Percentiles rank a stretch among this genome's conserved stretches.
Evolutionary conservation across 169 alveolate genomes (phyloP).

Genomic region (Eimeria brunetti): DNA sequence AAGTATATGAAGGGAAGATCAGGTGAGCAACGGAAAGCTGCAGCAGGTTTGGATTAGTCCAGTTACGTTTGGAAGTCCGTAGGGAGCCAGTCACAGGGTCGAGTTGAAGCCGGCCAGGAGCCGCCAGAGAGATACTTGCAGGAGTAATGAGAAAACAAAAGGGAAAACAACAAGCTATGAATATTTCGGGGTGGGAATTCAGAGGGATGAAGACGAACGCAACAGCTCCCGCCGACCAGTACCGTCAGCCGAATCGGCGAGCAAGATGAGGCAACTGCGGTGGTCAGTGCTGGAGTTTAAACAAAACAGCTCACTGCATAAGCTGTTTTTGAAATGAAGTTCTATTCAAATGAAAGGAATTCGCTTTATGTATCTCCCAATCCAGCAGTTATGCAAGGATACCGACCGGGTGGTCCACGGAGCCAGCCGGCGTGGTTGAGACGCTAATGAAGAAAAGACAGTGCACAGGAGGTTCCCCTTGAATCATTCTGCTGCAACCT

Average conservation of each 20-base stretch:
- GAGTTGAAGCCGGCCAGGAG: background rate
- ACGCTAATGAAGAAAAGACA: constrained; percentile 15
- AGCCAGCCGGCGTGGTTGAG: constrained; percentile 53
- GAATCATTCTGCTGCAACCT: background rate
- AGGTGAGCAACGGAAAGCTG: background rate
- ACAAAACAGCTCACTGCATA: too few relatives aligned
- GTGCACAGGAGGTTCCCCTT: background rate
- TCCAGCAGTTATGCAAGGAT: constrained; percentile 3
- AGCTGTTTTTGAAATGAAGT: background rate
- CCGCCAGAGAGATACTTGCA: background rate
- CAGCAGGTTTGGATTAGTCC: background rate
- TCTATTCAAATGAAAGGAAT: background rate
- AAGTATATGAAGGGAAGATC: background rate
- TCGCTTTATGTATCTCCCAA: background rate
- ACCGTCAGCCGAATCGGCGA: constrained; percentile 67
- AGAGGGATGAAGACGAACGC: background rate
- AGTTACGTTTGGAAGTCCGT: constrained; percentile 4
- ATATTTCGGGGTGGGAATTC: background rate
- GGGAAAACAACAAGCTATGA: constrained; percentile 24
- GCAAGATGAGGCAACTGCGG: constrained; percentile 15
- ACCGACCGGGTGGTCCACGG: constrained; percentile 30
- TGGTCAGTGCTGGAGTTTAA: background rate
- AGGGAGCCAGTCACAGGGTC: constrained; percentile 33
- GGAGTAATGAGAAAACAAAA: background rate
- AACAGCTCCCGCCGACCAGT: constrained; percentile 13